These are phyloP conservation scores for Spiraea crenata DNA, from an alignment of 331 rosid genomes.

Conservation along the genomic window DNA sequence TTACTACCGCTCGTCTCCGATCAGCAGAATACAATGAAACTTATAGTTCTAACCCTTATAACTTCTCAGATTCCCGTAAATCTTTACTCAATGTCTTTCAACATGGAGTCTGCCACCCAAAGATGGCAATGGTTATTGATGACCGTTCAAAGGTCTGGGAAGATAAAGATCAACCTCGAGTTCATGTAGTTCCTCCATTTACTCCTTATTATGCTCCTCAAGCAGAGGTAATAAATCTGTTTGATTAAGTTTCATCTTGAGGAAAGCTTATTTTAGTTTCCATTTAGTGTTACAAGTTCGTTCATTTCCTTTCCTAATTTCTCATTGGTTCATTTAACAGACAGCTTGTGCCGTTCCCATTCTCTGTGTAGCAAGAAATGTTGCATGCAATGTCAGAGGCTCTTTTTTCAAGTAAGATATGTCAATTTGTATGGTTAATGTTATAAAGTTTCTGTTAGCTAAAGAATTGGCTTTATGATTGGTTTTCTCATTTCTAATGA, in stretches of 20 bases:
- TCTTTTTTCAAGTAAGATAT: slow-evolving; percentile 82
- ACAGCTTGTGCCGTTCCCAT: slow-evolving; percentile 90
- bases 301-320: background rate
- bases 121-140: slow-evolving; percentile 99
- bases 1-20: no score
- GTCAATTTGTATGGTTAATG: background rate
- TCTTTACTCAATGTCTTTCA: slow-evolving; percentile 84
- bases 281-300: background rate
- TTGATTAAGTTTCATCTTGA: slow-evolving; percentile 3
- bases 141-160: slow-evolving; percentile 99
- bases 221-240: slow-evolving; percentile 68
- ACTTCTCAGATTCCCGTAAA: slow-evolving; percentile 63
- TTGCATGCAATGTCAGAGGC: slow-evolving; percentile 95
- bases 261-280: slow-evolving; percentile 8
- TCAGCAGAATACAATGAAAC: no score
- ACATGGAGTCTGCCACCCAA: slow-evolving; percentile 85
- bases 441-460: background rate
- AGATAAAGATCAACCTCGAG: slow-evolving; percentile 94
- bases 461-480: slow-evolving; percentile 12
- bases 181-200: slow-evolving; percentile 96
- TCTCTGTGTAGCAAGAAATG: slow-evolving; percentile 95
- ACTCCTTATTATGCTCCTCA: slow-evolving; percentile 99
- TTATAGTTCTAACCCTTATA: background rate
- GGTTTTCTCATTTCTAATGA: slow-evolving; percentile 25
- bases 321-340: slow-evolving; percentile 27